Evolutionary conservation across 352 stramenopile genomes (phyloP), one percentile per base, ranked within the genome.

Genomic region (Pythium dissimile): DNA sequence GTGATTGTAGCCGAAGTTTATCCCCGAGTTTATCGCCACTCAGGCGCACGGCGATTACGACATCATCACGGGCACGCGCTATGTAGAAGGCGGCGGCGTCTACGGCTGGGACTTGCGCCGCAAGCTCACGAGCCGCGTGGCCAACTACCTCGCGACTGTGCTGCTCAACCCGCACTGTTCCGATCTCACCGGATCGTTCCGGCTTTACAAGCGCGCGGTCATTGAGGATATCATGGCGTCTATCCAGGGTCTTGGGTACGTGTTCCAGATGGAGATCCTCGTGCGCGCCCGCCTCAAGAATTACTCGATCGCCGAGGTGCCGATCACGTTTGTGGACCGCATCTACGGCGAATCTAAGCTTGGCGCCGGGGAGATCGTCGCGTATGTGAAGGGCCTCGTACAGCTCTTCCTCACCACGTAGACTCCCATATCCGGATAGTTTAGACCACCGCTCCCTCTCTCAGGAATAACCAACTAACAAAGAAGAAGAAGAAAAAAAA

Each of bases 251-350:
- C 72, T 89, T 23, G 96, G 96, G 30, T 99, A 99, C 79, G 96
- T 98, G 18, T 99, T 99, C 77, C 96, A 99, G 76, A 99, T 99
- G 97, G 96, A 99, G 71, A 98, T 99, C 60, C 86, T 99, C 45
- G 92, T 99, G 39, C 82, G 95, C 45, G 94, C 95, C n/a, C 86
- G 90, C 46, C 80, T 97, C 52, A 80, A 83, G 54, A 76, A 92
- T 21, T 98, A 97, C 72, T 82, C 67, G 26, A 96, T 99, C 57
- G 88, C 69, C 31, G 96, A 99, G 70, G 94, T 99, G 26, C 94
- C 94, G 0, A 99, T 99, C 68, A 96, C 88, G 18, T 99, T 99
- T 69, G 96, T 99, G 7, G 97, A 99, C 86, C 84, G 97, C 59
- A 98, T 99, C 64, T 99, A 99, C 72, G 97, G 97, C 56, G 91